Evolutionary conservation across 768 basidiomycete species (phyloP).

Genomic region (Panellus pusillus): DNA sequence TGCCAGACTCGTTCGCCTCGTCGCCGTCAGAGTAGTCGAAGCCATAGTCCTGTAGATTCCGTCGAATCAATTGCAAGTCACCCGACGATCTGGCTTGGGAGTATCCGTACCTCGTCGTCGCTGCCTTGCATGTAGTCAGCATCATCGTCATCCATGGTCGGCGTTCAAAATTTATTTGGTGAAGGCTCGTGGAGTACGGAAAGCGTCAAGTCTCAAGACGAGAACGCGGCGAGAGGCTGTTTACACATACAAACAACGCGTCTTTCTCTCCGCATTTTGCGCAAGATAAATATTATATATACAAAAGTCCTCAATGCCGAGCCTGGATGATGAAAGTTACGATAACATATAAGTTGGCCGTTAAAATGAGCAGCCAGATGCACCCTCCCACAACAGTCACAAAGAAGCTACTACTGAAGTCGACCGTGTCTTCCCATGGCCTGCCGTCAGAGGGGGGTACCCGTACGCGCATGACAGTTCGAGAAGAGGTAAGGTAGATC

Average conservation of each 20-base stretch:
- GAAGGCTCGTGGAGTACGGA: not conserved
- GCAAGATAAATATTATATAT: no score
- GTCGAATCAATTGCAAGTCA: conserved; percentile 14
- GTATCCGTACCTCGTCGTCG: conserved; percentile 67
- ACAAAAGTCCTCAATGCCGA: no score
- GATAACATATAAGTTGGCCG: conserved; percentile 79
- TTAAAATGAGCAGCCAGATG: conserved; percentile 65
- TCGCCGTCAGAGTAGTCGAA: conserved; percentile 96
- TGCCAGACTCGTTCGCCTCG: conserved; percentile 75
- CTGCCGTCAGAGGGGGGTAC: conserved; percentile 37
- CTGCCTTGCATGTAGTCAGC: conserved; percentile 92
- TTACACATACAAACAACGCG: conserved; percentile 4
- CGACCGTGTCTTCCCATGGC: conserved; percentile 40
- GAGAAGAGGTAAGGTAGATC: conserved; percentile 72
- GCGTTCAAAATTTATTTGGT: not conserved
- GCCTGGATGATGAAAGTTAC: conserved; percentile 27
- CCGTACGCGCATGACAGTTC: conserved; percentile 69
- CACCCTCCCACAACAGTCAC: conserved; percentile 48
- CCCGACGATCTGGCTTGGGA: not conserved
- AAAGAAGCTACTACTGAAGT: conserved; percentile 64
- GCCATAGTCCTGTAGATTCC: conserved; percentile 72
- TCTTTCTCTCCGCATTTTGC: not conserved
- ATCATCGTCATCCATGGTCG: conserved; percentile 86
- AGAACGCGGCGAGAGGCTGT: not conserved
- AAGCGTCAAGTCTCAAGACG: not conserved